A percentile compares a stretch with the other conserved stretches of the same genome.
Evolutionary conservation across 2,329 filamentous ascomycete species (phyloP).

Genomic region (Penicillium griseofulvum): DNA sequence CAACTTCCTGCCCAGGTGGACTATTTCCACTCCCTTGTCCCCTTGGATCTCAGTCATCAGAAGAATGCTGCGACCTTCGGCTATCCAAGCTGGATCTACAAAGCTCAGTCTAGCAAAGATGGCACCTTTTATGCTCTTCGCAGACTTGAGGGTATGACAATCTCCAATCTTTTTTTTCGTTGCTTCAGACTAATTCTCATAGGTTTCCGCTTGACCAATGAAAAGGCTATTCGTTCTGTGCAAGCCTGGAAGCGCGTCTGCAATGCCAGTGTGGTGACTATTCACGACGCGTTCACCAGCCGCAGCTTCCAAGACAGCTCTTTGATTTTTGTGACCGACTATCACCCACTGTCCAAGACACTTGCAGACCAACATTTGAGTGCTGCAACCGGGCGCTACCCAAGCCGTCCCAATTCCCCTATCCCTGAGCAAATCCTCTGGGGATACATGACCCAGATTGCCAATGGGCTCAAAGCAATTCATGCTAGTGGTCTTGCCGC

Average conservation of each 20-base stretch:
- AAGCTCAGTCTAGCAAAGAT: constrained; percentile 84
- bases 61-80: constrained; percentile 79
- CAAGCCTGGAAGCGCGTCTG: constrained; percentile 86
- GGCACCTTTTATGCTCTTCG: constrained; percentile 85
- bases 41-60: constrained; percentile 76
- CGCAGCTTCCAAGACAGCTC: constrained; percentile 92
- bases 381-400: constrained; percentile 36
- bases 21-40: constrained; percentile 88
- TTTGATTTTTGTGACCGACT: constrained; percentile 89
- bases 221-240: constrained; percentile 80
- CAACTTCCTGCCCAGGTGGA: constrained; percentile 74
- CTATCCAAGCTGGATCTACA: constrained; percentile 92
- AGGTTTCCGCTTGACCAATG: constrained; percentile 84
- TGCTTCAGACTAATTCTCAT: constrained; percentile 6
- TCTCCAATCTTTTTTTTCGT: neutral
- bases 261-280: constrained; percentile 77
- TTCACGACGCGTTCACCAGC: constrained; percentile 91
- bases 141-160: constrained; percentile 68
- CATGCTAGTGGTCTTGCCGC: constrained; percentile 79
- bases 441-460: constrained; percentile 89
- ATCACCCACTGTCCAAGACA: constrained; percentile 86
- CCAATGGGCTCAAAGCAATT: constrained; percentile 81
- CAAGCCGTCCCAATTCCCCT: constrained; percentile 48
- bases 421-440: constrained; percentile 75
- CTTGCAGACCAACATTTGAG: constrained; percentile 72